Percentiles rank a stretch among this genome's conserved stretches.
phyloP scores from a whole-genome alignment of 2,329 filamentous ascomycete species.

The Septoria petroselini region DNA sequence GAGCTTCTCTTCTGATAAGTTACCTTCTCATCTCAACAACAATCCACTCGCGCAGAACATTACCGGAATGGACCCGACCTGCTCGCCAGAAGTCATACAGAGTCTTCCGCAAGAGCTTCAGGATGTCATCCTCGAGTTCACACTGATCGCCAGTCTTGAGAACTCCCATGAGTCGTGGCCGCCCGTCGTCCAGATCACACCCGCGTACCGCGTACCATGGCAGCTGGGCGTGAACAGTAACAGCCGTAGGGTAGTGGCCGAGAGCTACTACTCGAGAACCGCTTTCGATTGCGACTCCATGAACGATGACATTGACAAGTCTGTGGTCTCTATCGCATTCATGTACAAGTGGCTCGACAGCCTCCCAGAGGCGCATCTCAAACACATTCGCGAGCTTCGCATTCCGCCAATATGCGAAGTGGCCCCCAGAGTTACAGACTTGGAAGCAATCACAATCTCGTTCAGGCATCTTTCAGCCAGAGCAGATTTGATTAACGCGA shows the following conservation, averaged over 20 bases:
- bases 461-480: not conserved
- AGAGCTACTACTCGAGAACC: conserved; percentile 1
- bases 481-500: no score
- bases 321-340: not conserved
- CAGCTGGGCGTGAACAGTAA: conserved; percentile 10
- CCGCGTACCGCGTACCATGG: conserved; percentile 5
- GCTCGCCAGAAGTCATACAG: not conserved
- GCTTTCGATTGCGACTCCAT: not conserved
- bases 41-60: no score
- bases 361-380: not conserved
- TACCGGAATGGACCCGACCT: not conserved
- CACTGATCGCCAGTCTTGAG: not conserved
- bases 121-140: conserved; percentile 9
- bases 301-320: not conserved
- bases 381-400: no score
- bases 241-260: not conserved
- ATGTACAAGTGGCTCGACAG: not conserved
- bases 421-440: no score
- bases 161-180: not conserved
- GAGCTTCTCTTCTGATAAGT: no score
- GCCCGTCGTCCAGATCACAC: not conserved
- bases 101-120: conserved; percentile 9
- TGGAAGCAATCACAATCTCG: no score
- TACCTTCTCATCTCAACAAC: no score
- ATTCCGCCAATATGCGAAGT: no score